These are phyloP conservation scores for Fusarium neocosmosporiellum DNA, from an alignment of 2,329 filamentous ascomycete genomes.

Conservation along the genomic window DNA sequence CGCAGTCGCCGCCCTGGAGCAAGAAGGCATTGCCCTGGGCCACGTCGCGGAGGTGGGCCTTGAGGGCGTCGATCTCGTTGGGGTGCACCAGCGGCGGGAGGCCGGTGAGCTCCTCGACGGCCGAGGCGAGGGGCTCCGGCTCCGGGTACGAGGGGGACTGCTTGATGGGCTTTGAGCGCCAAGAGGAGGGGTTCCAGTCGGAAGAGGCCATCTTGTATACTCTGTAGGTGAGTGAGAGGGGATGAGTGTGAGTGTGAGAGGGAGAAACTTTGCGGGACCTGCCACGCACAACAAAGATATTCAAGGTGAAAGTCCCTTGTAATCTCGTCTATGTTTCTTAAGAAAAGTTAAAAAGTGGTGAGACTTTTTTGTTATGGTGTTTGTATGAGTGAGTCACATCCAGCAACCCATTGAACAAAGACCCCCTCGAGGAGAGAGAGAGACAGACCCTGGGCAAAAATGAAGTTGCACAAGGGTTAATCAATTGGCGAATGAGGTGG, in stretches of 20 bases:
- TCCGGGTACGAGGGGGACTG: slow-evolving; percentile 79
- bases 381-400: slow-evolving; percentile 28
- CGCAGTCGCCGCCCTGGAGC: slow-evolving; percentile 95
- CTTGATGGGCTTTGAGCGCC: slow-evolving; percentile 83
- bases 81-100: slow-evolving; percentile 85
- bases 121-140: slow-evolving; percentile 65
- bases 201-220: slow-evolving; percentile 47
- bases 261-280: slow-evolving; percentile 5
- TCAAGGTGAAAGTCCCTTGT: neutral
- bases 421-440: neutral
- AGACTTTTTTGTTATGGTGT: neutral
- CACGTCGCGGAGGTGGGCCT: slow-evolving; percentile 83
- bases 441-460: slow-evolving; percentile 20
- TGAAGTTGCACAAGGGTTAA: slow-evolving; percentile 17
- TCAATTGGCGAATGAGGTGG: slow-evolving; percentile 28
- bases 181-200: slow-evolving; percentile 72
- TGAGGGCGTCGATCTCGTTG: slow-evolving; percentile 82
- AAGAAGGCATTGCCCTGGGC: slow-evolving; percentile 92
- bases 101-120: slow-evolving; percentile 71
- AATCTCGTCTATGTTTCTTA: neutral
- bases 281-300: neutral
- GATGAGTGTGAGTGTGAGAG: neutral
- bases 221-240: slow-evolving; percentile 1
- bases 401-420: slow-evolving; percentile 13
- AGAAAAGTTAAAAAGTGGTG: neutral